Base-by-base conservation (phyloP, 2,329 filamentous ascomycete genomes). In the Aureobasidium namibiae region DNA sequence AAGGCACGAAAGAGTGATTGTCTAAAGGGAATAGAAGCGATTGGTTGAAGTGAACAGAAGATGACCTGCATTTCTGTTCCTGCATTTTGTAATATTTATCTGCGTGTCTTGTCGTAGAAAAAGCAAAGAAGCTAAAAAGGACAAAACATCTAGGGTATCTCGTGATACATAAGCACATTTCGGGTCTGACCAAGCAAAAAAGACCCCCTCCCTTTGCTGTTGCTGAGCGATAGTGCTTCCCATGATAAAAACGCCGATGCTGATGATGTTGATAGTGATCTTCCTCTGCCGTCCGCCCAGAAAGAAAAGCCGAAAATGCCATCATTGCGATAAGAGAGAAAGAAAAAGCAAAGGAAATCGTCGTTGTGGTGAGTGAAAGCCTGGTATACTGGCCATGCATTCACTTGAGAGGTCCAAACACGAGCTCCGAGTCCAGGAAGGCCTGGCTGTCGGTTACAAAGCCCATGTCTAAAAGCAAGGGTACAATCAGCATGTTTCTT, bases 381-480 rank as follows among this genome's bases (percentile, higher is more conserved):
- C 13, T 3, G 8, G 9, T 8, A 3, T 53, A 36, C 23, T 24
- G 39, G 18, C 29, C 52, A 44, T 59, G 31, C 7, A 42, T 39
- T 59, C 56, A 34, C 31, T 49, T 52, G n/a, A 59, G 21, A 14
- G 56, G 56, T 16, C 56, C 56, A 36, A 42, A 23, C 10, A 61
- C 42, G 53, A 63, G 39, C 44, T 67, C 65, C 5, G 67, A 66
- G 6, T 62, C 61, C 57, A 66, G 63, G 56, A 75, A 73, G 8
- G 68, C 65, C 44, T 66, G 63, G 61, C 73, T 74, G 58, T 68
- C 69, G 1, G 71, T 72, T 7, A 75, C 73, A 60, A 75, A 76
- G 23, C 73, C 73, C 70, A 75, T 73, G 63, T 75, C n/a, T n/a
- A n/a, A n/a, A n/a, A n/a, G n/a, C n/a, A n/a, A n/a, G n/a, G n/a